Evolutionary conservation across 208 protist genomes (phyloP), one percentile per base, ranked within the genome.

Genomic region (Porcisia hertigi): DNA sequence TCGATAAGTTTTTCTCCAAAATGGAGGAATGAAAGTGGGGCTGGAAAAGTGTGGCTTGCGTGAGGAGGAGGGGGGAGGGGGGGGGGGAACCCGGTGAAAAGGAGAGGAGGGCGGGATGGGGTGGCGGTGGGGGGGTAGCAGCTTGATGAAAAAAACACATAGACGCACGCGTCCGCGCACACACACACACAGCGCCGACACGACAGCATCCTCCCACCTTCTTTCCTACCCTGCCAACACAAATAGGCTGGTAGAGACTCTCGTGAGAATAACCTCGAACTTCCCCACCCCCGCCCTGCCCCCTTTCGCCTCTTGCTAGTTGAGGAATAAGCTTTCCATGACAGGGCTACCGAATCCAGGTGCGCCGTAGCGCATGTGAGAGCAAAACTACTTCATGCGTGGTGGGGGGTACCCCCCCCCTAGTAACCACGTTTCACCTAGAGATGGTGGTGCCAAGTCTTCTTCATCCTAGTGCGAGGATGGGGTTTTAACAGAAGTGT

Each of bases 1-100:
- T 95, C n/a, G 91, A 95, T 78, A 80, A 75, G 8, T 93, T 93
- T 73, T 96, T 93, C 76, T 71, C 70, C n/a, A 62, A 74, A 53
- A 72, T 53, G 34, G n/a, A 45, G n/a, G 18, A 52, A 52, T 30
- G 53, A 49, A 18, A 1, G 11, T 53, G 71, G 71, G 20, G 34
- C 20, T 12, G 47, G 43, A 49, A 39, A n/a, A 65, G 23, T 65
- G 30, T 12, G 34, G 36, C 16, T 30, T 7, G 36, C 60, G 34
- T 25, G 60, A 20, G 36, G 60, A 43, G 34, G 6, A 45, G 60
- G 45, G 23, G 9, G 18, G 23, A 30, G 34, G 39, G 41, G 25
- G 12, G 30, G 20, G 25, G 12, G 30, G 20, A 62, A 62, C 36
- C 8, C 36, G 18, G 12, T 7, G 36, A 65, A 45, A 30, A 30